Conservation (phyloP, 768 basidiomycete genomes). For the Russula vinacea region DNA sequence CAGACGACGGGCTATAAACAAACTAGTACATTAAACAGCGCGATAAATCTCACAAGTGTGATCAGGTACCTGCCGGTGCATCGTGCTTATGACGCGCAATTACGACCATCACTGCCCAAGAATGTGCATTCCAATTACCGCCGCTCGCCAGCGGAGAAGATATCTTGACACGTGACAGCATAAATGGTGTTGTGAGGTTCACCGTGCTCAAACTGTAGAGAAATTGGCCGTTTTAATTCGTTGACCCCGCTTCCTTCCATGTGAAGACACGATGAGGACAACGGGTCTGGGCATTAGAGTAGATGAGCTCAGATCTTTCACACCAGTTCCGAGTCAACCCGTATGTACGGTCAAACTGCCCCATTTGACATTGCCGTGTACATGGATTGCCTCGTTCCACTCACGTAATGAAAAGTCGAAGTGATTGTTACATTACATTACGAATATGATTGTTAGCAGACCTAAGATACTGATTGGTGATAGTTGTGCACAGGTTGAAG, state of each 20-base stretch:
- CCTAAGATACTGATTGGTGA: constrained; percentile 2
- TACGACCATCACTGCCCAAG: background rate
- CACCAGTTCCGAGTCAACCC: too few relatives aligned
- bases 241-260: too few relatives aligned
- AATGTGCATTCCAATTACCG: too few relatives aligned
- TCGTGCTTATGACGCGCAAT: background rate
- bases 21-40: background rate
- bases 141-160: too few relatives aligned
- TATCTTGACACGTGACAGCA: too few relatives aligned
- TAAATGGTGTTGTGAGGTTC: background rate
- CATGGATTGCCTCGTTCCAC: background rate
- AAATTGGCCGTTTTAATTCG: too few relatives aligned
- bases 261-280: background rate
- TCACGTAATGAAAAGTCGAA: background rate
- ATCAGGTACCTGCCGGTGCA: background rate
- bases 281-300: background rate
- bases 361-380: background rate
- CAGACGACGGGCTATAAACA: constrained; percentile 1
- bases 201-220: too few relatives aligned
- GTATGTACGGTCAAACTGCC: background rate
- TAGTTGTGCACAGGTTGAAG: background rate
- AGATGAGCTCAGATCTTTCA: too few relatives aligned
- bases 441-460: constrained; percentile 19
- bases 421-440: constrained; percentile 11
- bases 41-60: background rate